Conservation (phyloP, 306 rosid genomes). For the Biancaea sappan region DNA sequence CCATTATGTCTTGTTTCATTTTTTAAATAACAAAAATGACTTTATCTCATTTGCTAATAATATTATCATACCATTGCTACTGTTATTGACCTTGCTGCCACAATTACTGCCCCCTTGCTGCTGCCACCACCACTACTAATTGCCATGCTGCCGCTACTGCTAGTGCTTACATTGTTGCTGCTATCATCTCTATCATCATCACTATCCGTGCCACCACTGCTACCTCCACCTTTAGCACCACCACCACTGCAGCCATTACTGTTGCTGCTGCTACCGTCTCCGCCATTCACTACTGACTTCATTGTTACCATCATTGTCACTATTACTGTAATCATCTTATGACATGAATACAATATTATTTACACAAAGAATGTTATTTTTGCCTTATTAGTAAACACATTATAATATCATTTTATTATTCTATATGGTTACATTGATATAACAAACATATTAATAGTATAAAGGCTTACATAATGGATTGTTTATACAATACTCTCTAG, state of each 20-base stretch:
- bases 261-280: background rate
- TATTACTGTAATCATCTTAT: background rate
- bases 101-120: too few species aligned
- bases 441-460: background rate
- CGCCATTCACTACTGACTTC: background rate
- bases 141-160: too few species aligned
- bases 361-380: too few species aligned
- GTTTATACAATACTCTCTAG: too few species aligned
- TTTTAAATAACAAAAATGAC: too few species aligned
- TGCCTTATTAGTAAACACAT: background rate
- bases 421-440: background rate
- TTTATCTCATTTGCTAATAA: background rate
- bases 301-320: background rate
- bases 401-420: too few species aligned
- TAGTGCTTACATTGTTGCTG: too few species aligned
- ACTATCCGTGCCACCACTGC: background rate
- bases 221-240: background rate
- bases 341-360: background rate
- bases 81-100: too few species aligned
- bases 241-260: background rate
- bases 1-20: too few species aligned
- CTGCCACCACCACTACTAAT: too few species aligned
- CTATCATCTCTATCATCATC: background rate
- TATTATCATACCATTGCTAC: background rate
- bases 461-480: too few species aligned